Base-by-base conservation (phyloP, 352 stramenopile genomes). In the Phytophthora uliginosa region DNA sequence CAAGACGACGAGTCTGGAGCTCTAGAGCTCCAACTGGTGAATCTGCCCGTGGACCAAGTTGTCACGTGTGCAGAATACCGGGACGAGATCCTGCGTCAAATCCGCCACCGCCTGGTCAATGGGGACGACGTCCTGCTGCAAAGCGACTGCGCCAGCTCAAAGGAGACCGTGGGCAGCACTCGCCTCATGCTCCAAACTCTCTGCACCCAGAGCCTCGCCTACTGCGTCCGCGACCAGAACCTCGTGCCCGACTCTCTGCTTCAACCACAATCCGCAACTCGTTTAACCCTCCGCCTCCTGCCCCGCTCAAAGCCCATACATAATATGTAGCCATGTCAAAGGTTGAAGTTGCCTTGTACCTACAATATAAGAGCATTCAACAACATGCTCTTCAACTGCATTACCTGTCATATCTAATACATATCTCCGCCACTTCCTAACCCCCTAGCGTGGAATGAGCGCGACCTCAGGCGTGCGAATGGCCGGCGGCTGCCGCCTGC, bases 161-260 rank as follows among this genome's bases (percentile, higher is more conserved):
- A 59, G 1, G 64, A 47, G 4, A 57, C 18, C 0, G 28, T 76
- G 12, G 51, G 59, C 6, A 73, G 69, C 24, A 68, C 69, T 13
- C 78, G 75, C 20, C 54, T 89, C 40, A 76, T 80, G 63, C 38
- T 90, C 53, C 84, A 92, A 69, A 81, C 76, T n/a, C 70, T 92
- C 8, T 92, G 84, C 31, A 66, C 77, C 1, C 73, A 81, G 50
- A 90, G 79, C 60, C 63, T 92, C 9, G 54, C 77, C 3, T 86
- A 84, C 45, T 92, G 84, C 47, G 20, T 50, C 2, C 73, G 63
- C 10, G 75, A 84, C 47, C 84, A 92, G 64, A 69, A 81, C 20
- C n/a, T 90, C 18, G 58, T 88, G 2, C 82, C 84, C 18, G 54
- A 73, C 4, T 28, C 7, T 5, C 26, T 28, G 26, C 48, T 7